These are phyloP conservation scores for Colletotrichum somersetense DNA, from an alignment of 2,329 filamentous ascomycete species.

Conservation along the genomic window DNA sequence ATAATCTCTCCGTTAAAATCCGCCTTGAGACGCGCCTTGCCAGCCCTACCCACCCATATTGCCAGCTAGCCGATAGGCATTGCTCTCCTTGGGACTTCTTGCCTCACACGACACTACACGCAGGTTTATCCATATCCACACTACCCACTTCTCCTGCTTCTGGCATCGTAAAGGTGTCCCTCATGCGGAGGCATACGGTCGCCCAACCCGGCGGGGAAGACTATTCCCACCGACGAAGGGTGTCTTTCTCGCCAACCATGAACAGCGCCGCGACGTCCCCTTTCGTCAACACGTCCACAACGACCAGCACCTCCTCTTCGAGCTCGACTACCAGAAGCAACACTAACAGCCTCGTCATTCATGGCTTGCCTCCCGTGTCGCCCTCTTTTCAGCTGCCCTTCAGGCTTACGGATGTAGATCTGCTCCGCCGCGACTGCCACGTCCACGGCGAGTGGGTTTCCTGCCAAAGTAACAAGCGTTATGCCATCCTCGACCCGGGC, in stretches of 20 bases:
- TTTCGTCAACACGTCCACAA: slow-evolving; percentile 24
- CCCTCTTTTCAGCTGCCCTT: slow-evolving; percentile 50
- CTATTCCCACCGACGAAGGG: slow-evolving; percentile 32
- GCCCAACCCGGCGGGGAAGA: slow-evolving; percentile 36
- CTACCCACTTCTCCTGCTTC: neutral
- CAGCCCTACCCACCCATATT: slow-evolving; percentile 5
- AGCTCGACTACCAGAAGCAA: slow-evolving; percentile 18
- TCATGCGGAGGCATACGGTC: slow-evolving; percentile 39
- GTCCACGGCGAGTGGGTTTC: slow-evolving; percentile 62
- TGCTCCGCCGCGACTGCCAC: slow-evolving; percentile 63
- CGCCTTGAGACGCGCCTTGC: slow-evolving; percentile 3
- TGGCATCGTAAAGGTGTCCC: neutral
- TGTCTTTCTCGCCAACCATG: slow-evolving; percentile 40
- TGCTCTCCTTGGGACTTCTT: neutral
- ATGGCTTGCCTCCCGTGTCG: slow-evolving; percentile 19
- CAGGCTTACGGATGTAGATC: slow-evolving; percentile 59
- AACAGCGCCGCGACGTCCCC: slow-evolving; percentile 28
- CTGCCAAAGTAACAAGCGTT: slow-evolving; percentile 60
- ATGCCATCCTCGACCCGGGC: slow-evolving; percentile 67
- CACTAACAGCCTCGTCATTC: slow-evolving; percentile 21
- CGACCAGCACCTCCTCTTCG: slow-evolving; percentile 26
- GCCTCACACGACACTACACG: slow-evolving; percentile 2
- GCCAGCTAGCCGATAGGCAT: slow-evolving; percentile 9
- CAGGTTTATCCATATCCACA: neutral
- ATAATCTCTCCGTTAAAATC: slow-evolving; percentile 14